Base-by-base conservation (phyloP, 768 basidiomycete species). In the Rhizopogon sp. region DNA sequence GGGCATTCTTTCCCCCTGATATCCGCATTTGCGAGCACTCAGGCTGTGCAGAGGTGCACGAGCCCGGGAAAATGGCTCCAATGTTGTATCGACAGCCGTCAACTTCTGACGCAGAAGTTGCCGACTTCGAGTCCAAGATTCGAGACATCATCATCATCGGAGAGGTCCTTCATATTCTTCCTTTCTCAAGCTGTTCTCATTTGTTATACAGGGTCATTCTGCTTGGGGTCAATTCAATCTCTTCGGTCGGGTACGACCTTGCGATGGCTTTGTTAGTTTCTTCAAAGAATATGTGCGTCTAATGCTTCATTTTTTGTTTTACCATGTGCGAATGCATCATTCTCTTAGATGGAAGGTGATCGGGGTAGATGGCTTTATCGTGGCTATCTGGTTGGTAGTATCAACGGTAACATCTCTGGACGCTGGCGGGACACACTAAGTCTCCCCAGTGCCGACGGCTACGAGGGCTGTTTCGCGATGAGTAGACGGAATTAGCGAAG, bases 221-320 rank as follows among this genome's bases (percentile, higher is more conserved):
- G 84, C 90, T 13, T 95, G 92, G 92, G 92, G 93, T 22, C 85
- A 90, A 59, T 95, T 93, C 70, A 84, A 78, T 55, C 68, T 95
- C 25, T 72, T 85, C 3, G 92, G 93, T 39, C 81, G 92, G 16
- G 79, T 95, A n/a, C 75, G 93, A 54, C 81, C 85, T 14, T 83
- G 80, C 62, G 92, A 94, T 66, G 92, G 92, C 7, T 81, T 91
- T 60, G 76, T 94, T 50, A 88, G 81, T 58, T 65, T 94, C 8
- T 82, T 79, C n/a, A 94, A 94, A 66, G 85, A 90, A 79, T 93
- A 94, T 66, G 90, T 91, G 66, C 45, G 79, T 68, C 29, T 50
- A 2, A 22, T 53, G 39, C 22, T 58, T 53, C 43, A 47, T 51
- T n/a, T n/a, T n/a, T n/a, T 37, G 31, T 39, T 40, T 43, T 39